A percentile compares a stretch with the other conserved stretches of the same genome.
Conservation (phyloP, 2,329 filamentous ascomycete species). For the Chaetomiaceae sp. region DNA sequence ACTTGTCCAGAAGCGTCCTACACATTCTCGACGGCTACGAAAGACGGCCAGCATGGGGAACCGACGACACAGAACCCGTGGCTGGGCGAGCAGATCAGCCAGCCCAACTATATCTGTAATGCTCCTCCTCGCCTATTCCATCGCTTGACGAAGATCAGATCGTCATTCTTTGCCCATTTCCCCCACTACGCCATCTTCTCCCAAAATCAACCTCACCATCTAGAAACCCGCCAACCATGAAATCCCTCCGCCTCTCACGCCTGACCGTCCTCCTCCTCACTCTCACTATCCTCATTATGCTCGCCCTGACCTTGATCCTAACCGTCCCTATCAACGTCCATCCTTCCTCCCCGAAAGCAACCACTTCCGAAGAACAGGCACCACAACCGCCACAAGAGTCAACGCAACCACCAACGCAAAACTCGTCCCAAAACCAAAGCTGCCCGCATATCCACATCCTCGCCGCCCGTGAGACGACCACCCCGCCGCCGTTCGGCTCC, state of each 20-base stretch:
- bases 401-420: neutral
- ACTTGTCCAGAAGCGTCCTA: too few species aligned
- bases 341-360: neutral
- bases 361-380: too few species aligned
- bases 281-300: neutral
- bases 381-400: too few species aligned
- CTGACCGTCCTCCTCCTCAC: neutral
- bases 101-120: too few species aligned
- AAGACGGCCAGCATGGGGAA: too few species aligned
- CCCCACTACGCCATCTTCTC: too few species aligned
- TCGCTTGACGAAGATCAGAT: neutral
- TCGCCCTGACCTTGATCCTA: neutral
- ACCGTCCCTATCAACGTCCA: neutral
- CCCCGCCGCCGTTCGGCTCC: conserved; percentile 41
- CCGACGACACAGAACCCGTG: too few species aligned
- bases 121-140: too few species aligned
- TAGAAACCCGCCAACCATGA: neutral
- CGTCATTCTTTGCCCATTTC: too few species aligned
- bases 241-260: neutral
- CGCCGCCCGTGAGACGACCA: conserved; percentile 47
- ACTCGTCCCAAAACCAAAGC: neutral
- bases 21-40: too few species aligned
- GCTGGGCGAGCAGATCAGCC: too few species aligned
- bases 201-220: neutral
- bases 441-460: conserved; percentile 45